Conservation (phyloP, 2,329 filamentous ascomycete species). For the Scleromitrula shiraiana region DNA sequence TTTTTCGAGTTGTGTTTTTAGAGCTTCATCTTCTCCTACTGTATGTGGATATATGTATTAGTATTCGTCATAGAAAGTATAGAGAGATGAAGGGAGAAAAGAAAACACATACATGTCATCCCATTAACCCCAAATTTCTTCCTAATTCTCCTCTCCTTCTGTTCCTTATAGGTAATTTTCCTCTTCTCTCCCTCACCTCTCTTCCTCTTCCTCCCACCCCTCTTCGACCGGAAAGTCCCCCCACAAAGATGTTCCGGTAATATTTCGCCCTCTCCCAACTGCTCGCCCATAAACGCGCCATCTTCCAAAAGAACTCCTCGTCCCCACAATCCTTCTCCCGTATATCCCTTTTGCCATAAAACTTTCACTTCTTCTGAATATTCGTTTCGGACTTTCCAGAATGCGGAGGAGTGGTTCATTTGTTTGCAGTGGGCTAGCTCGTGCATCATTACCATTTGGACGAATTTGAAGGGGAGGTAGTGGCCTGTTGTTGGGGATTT, state of each 20-base stretch:
- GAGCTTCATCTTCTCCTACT: constrained; percentile 50
- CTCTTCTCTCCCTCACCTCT: no score
- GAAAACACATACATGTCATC: constrained; percentile 9
- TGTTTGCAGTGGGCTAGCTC: constrained; percentile 76
- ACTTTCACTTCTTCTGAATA: constrained; percentile 64
- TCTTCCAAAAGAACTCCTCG: constrained; percentile 55
- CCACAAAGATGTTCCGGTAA: constrained; percentile 71
- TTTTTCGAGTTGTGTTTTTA: constrained; percentile 32
- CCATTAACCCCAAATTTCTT: constrained; percentile 49
- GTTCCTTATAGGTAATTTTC: constrained; percentile 31
- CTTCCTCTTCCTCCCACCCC: constrained; percentile 43
- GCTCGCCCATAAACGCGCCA: constrained; percentile 50
- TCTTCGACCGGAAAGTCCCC: constrained; percentile 61
- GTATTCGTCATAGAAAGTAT: no score
- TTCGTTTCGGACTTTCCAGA: constrained; percentile 70
- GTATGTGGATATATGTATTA: background rate
- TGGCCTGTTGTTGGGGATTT: constrained; percentile 53
- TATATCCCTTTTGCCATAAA: constrained; percentile 64
- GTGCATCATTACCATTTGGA: constrained; percentile 95
- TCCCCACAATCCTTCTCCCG: constrained; percentile 79
- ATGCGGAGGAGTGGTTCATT: constrained; percentile 80
- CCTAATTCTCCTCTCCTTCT: constrained; percentile 45
- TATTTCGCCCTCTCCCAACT: constrained; percentile 43
- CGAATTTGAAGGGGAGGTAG: constrained; percentile 77
- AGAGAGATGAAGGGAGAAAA: background rate